A percentile compares a stretch with the other conserved stretches of the same genome.
Evolutionary conservation across 352 stramenopile genomes (phyloP).

Genomic region (Globisporangium barbulae): DNA sequence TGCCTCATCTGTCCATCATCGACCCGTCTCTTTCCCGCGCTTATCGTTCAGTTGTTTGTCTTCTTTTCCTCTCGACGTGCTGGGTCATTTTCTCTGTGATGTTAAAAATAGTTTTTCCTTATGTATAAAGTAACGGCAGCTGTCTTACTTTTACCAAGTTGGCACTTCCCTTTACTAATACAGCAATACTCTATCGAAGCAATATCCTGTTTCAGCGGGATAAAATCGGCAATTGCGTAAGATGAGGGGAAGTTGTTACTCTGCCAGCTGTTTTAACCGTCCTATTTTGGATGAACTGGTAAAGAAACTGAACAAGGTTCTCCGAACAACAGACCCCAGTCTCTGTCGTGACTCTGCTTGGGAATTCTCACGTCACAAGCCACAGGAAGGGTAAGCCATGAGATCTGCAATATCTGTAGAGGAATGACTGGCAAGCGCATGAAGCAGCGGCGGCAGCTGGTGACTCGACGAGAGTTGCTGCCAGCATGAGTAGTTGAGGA

Average conservation of each 20-base stretch:
- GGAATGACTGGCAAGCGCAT: too few species aligned
- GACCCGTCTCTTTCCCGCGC: background rate
- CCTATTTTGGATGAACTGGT: conserved; percentile 1
- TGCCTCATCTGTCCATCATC: background rate
- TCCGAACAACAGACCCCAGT: too few species aligned
- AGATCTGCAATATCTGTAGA: too few species aligned
- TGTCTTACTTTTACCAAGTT: too few species aligned
- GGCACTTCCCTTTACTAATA: too few species aligned
- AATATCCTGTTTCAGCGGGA: too few species aligned
- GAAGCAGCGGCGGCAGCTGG: too few species aligned
- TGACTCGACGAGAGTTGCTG: too few species aligned
- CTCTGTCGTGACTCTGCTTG: too few species aligned
- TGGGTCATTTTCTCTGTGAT: background rate
- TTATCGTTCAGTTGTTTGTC: conserved; percentile 2
- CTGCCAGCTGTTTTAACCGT: conserved; percentile 1
- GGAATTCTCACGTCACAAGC: too few species aligned
- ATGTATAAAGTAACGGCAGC: background rate
- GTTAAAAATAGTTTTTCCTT: background rate
- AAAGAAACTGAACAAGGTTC: background rate
- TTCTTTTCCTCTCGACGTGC: background rate
- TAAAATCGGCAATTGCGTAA: background rate
- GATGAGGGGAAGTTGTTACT: background rate
- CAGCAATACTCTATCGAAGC: too few species aligned
- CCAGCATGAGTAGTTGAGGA: background rate
- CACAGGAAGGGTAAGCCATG: too few species aligned